These are phyloP conservation scores for Suhomyces bokatorum DNA, from an alignment of 1,139 yeast species.

Conservation along the genomic window DNA sequence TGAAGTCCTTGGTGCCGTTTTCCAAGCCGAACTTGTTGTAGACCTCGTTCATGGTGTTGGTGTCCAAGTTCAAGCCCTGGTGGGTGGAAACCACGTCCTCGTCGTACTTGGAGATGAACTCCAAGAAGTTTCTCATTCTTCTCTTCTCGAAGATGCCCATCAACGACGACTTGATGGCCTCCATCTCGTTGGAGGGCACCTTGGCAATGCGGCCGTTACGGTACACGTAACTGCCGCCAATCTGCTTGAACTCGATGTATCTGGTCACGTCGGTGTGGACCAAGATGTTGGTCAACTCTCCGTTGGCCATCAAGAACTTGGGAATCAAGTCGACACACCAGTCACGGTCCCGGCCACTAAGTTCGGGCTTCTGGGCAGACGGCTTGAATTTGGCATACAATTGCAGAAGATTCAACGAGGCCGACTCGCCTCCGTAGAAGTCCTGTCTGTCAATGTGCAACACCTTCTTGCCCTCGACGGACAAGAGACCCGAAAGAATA, in stretches of 20 bases:
- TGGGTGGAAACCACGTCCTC: constrained; percentile 82
- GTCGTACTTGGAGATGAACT: constrained; percentile 79
- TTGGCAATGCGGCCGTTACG: constrained; percentile 89
- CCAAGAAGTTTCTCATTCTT: constrained; percentile 88
- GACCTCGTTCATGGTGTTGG: constrained; percentile 88
- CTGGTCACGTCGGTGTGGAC: constrained; percentile 95
- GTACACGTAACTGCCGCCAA: constrained; percentile 92
- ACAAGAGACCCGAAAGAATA: constrained; percentile 86
- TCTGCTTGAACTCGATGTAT: constrained; percentile 93
- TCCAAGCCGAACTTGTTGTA: constrained; percentile 89
- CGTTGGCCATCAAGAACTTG: constrained; percentile 95
- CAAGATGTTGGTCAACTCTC: constrained; percentile 92
- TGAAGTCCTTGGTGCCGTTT: constrained; percentile 90
- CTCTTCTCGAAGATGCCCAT: constrained; percentile 97
- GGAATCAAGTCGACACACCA: constrained; percentile 99
- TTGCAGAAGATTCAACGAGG: constrained; percentile 63
- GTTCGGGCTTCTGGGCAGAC: constrained; percentile 63
- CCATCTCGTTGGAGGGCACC: constrained; percentile 90
- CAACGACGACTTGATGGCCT: constrained; percentile 86
- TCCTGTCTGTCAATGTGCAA: constrained; percentile 95
- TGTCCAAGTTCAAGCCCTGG: constrained; percentile 82
- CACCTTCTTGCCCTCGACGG: constrained; percentile 96
- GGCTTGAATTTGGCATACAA: constrained; percentile 74
- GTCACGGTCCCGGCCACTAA: constrained; percentile 89
- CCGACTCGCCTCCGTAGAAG: constrained; percentile 88